These are phyloP conservation scores for Zychaea mexicana DNA, from an alignment of 371 early-diverging fungal genomes.

Conservation along the genomic window DNA sequence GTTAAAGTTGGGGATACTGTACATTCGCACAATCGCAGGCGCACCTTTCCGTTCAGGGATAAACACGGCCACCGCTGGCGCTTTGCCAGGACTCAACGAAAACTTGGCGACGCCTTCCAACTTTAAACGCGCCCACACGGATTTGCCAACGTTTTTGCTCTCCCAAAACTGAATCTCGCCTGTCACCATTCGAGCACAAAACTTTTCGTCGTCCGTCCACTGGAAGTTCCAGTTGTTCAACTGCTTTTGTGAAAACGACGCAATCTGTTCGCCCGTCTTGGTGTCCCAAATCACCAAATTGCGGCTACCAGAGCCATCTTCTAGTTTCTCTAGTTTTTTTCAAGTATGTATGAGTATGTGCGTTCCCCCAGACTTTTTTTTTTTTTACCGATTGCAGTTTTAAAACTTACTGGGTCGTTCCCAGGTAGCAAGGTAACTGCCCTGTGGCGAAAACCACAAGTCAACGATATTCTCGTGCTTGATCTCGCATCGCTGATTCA, in stretches of 20 bases:
- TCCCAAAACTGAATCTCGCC: slow-evolving; percentile 91
- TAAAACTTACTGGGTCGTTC: slow-evolving; percentile 72
- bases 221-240: slow-evolving; percentile 84
- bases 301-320: slow-evolving; percentile 71
- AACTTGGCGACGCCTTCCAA: slow-evolving; percentile 82
- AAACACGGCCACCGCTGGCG: slow-evolving; percentile 86
- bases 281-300: slow-evolving; percentile 85
- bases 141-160: slow-evolving; percentile 65
- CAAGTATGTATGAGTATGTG: not conserved
- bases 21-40: slow-evolving; percentile 84
- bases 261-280: slow-evolving; percentile 68
- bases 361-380: not conserved
- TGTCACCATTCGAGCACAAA: slow-evolving; percentile 83
- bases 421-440: slow-evolving; percentile 88
- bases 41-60: slow-evolving; percentile 83
- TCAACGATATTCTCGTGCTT: slow-evolving; percentile 73
- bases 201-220: slow-evolving; percentile 92
- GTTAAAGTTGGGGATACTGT: slow-evolving; percentile 74
- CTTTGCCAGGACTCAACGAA: slow-evolving; percentile 88
- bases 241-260: slow-evolving; percentile 80
- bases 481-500: slow-evolving; percentile 67
- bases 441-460: slow-evolving; percentile 89
- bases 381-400: not conserved
- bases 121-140: slow-evolving; percentile 64
- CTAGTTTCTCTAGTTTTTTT: slow-evolving; percentile 59